A percentile compares a stretch with the other conserved stretches of the same genome.
phyloP scores from a whole-genome alignment of 2,329 filamentous ascomycete genomes.

The Alternaria hordeiaustralica region DNA sequence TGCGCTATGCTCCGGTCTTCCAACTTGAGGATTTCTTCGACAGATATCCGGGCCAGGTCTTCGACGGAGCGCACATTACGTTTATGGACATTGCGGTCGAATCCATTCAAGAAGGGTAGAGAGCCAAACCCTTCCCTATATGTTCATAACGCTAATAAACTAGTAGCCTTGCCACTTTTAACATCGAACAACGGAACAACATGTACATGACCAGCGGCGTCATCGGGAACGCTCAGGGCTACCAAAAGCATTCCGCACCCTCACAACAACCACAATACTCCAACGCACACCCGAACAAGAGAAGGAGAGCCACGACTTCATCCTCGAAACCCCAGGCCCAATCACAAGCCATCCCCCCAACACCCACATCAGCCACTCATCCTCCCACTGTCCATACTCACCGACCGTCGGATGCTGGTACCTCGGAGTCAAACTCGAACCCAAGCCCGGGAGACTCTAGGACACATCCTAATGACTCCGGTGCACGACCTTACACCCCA shows the following conservation, averaged over 20 bases:
- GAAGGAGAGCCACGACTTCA: slow-evolving; percentile 42
- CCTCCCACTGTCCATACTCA: slow-evolving; percentile 25
- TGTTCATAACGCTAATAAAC: slow-evolving; percentile 14
- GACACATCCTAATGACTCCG: slow-evolving; percentile 25
- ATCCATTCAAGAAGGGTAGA: slow-evolving; percentile 63
- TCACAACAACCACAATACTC: slow-evolving; percentile 35
- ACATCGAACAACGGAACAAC: slow-evolving; percentile 47
- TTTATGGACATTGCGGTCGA: slow-evolving; percentile 72
- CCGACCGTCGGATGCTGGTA: slow-evolving; percentile 31
- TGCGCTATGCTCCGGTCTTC: slow-evolving; percentile 79
- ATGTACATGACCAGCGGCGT: slow-evolving; percentile 45
- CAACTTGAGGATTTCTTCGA: slow-evolving; percentile 90
- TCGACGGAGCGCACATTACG: slow-evolving; percentile 77
- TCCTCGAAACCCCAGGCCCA: slow-evolving; percentile 30
- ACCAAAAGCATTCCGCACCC: slow-evolving; percentile 33
- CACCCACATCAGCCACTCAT: slow-evolving; percentile 41
- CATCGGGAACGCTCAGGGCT: slow-evolving; percentile 32
- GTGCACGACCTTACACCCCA: slow-evolving; percentile 38
- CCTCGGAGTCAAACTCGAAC: slow-evolving; percentile 31
- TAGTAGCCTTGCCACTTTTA: slow-evolving; percentile 42
- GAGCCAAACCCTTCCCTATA: not conserved
- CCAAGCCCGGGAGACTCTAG: slow-evolving; percentile 31
- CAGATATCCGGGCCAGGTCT: slow-evolving; percentile 73
- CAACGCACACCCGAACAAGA: slow-evolving; percentile 43
- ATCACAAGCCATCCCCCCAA: slow-evolving; percentile 32